These are phyloP conservation scores for Drosera capensis DNA, from an alignment of 148 eudicot genomes.

Conservation along the genomic window DNA sequence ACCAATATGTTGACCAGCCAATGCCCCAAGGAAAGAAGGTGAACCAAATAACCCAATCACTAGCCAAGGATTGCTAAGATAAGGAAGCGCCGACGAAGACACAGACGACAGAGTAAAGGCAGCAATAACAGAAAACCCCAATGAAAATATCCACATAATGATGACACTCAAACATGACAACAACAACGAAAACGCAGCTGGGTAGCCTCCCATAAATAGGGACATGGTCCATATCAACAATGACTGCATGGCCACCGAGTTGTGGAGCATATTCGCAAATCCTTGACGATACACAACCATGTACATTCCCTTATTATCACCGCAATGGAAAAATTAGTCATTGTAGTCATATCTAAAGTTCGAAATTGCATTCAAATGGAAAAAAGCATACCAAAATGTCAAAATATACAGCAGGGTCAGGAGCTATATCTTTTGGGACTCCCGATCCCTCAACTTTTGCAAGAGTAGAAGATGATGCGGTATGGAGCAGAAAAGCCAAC, in stretches of 20 bases:
- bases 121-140: slow-evolving; percentile 39
- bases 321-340: slow-evolving; percentile 6
- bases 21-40: slow-evolving; percentile 89
- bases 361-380: not conserved
- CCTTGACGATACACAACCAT: slow-evolving; percentile 62
- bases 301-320: slow-evolving; percentile 54
- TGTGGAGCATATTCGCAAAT: slow-evolving; percentile 65
- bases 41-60: slow-evolving; percentile 68
- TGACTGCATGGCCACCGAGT: slow-evolving; percentile 71
- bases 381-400: slow-evolving; percentile 63
- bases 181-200: slow-evolving; percentile 45
- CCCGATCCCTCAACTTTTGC: slow-evolving; percentile 26
- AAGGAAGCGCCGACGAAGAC: slow-evolving; percentile 57
- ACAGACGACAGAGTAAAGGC: slow-evolving; percentile 56
- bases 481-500: slow-evolving; percentile 72
- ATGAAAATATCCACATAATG: slow-evolving; percentile 71
- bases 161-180: slow-evolving; percentile 57
- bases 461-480: slow-evolving; percentile 50
- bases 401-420: slow-evolving; percentile 64
- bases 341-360: not conserved
- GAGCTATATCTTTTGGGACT: slow-evolving; percentile 14
- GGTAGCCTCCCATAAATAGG: slow-evolving; percentile 64
- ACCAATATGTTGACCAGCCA: slow-evolving; percentile 78
- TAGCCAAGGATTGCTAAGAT: slow-evolving; percentile 57
- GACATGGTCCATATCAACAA: slow-evolving; percentile 66